Conservation (phyloP, 441 rosid genomes). For the Jatropha podagrica region DNA sequence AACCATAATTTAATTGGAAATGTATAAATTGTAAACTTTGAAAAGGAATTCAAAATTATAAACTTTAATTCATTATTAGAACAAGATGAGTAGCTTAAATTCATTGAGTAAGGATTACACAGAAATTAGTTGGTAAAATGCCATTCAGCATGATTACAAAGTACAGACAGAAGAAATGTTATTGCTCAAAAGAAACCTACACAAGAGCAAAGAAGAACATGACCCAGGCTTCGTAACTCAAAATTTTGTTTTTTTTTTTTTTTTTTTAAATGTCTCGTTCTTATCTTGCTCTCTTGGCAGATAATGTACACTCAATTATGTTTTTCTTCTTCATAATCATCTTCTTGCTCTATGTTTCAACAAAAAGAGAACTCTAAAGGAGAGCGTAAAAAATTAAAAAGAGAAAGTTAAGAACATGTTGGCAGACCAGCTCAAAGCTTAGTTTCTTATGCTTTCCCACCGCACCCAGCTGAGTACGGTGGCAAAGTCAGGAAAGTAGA, state of each 20-base stretch:
- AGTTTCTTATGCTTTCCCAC: conserved; percentile 14
- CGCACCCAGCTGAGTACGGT: not conserved
- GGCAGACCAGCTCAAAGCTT: conserved; percentile 14
- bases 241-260: conserved; percentile 23
- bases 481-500: conserved; percentile 5
- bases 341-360: conserved; percentile 30
- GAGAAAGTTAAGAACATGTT: not conserved
- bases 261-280: conserved; percentile 28
- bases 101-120: too few species aligned
- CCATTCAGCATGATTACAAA: conserved; percentile 23
- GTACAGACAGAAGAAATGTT: conserved; percentile 15
- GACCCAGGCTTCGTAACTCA: conserved; percentile 27
- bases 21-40: too few species aligned
- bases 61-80: too few species aligned
- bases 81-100: too few species aligned
- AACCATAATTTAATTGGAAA: too few species aligned
- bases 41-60: too few species aligned
- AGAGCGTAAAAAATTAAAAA: not conserved
- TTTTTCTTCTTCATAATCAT: conserved; percentile 19
- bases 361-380: conserved; percentile 12
- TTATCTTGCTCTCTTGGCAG: conserved; percentile 33
- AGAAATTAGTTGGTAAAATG: not conserved
- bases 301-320: conserved; percentile 37
- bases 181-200: conserved; percentile 16
- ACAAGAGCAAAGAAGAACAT: conserved; percentile 33